Percentiles rank a stretch among this genome's conserved stretches.
These are phyloP conservation scores for Oropetium thomaeum DNA, from an alignment of 176 grass and related monocot genomes.

Conservation along the genomic window DNA sequence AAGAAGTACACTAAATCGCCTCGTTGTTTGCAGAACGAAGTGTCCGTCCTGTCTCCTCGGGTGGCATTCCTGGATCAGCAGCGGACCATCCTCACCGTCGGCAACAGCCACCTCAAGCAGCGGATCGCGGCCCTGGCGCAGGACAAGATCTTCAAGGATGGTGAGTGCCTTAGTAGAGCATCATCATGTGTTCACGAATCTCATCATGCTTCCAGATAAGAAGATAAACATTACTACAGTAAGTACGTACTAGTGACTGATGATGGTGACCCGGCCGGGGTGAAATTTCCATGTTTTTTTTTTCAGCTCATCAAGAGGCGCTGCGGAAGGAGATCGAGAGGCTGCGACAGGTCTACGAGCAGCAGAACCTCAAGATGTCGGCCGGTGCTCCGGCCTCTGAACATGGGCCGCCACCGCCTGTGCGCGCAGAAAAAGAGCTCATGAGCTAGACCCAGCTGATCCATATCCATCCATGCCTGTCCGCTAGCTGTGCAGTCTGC, in stretches of 20 bases:
- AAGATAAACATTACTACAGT: constrained; percentile 7
- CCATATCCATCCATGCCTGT: not conserved
- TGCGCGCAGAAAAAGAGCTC: constrained; percentile 46
- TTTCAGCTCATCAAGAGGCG: constrained; percentile 90
- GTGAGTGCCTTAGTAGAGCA: constrained; percentile 34
- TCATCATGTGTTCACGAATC: not conserved
- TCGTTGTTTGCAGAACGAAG: constrained; percentile 49
- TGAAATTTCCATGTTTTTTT: not conserved
- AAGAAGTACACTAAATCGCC: too few relatives aligned
- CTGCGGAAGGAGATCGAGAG: constrained; percentile 90
- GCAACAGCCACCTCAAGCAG: constrained; percentile 99
- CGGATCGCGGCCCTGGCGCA: constrained; percentile 91
- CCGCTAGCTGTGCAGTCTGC: constrained; percentile 19
- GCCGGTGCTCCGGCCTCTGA: constrained; percentile 19
- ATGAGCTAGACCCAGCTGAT: constrained; percentile 44
- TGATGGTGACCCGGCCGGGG: not conserved
- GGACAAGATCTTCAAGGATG: constrained; percentile 97
- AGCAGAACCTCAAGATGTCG: constrained; percentile 70
- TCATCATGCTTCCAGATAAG: not conserved
- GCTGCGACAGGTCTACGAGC: constrained; percentile 77
- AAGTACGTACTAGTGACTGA: too few relatives aligned
- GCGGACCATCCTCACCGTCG: constrained; percentile 80
- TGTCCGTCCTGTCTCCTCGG: constrained; percentile 79
- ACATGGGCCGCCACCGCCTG: constrained; percentile 23
- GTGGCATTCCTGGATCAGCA: constrained; percentile 93